Conservation (phyloP, 148 eudicot genomes). For the Rhododendron vialii region DNA sequence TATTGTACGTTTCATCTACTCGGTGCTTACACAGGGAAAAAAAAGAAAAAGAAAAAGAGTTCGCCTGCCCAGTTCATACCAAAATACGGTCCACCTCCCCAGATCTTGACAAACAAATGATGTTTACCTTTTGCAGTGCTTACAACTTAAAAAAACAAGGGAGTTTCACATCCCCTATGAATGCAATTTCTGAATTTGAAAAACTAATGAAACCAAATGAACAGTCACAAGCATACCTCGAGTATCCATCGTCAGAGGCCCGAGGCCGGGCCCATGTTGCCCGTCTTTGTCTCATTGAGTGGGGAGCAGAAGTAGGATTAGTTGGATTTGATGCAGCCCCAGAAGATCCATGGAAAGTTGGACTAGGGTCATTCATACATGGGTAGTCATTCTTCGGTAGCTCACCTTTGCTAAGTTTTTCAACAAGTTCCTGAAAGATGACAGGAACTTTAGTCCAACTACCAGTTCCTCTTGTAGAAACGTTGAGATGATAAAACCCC, state of each 20-base stretch:
- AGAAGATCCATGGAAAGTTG: conserved; percentile 66
- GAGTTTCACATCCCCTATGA: not conserved
- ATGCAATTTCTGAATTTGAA: not conserved
- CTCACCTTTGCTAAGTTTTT: conserved; percentile 78
- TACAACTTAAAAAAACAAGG: not conserved
- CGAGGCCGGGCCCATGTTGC: conserved; percentile 98
- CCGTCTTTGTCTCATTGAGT: conserved; percentile 80
- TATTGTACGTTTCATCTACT: not conserved
- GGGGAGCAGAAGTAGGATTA: conserved; percentile 54
- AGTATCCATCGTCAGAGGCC: conserved; percentile 91
- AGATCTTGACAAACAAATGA: not conserved
- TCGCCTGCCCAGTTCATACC: not conserved
- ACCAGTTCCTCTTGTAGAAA: not conserved
- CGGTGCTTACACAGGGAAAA: not conserved
- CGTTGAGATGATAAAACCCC: not conserved
- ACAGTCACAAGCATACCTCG: conserved; percentile 52
- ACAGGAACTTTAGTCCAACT: not conserved
- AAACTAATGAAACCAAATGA: not conserved
- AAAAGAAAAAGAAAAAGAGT: not conserved
- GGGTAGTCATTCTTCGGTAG: conserved; percentile 82
- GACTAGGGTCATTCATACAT: conserved; percentile 97
- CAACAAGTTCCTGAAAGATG: conserved; percentile 74
- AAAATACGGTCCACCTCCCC: not conserved
- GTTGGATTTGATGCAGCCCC: conserved; percentile 42
- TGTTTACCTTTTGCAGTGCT: not conserved